Conservation (phyloP, 139 green algal genomes). For the Penium margaritaceum region DNA sequence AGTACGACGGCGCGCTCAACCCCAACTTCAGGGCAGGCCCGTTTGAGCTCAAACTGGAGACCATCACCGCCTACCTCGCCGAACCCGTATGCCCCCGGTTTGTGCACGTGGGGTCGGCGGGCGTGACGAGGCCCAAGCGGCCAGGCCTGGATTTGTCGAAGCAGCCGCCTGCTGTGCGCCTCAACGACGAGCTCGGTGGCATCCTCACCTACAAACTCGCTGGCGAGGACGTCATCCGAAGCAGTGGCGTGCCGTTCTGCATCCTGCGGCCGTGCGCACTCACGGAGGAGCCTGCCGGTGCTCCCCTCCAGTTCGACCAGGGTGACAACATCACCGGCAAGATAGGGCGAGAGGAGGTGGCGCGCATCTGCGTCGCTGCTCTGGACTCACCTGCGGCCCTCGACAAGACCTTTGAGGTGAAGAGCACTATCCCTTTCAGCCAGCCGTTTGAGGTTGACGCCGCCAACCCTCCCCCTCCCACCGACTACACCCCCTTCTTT, state of each 20-base stretch:
- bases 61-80: conserved; percentile 42
- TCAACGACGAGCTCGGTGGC: conserved; percentile 82
- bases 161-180: conserved; percentile 76
- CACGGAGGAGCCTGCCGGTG: conserved; percentile 57
- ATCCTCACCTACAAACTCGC: conserved; percentile 82
- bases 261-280: conserved; percentile 74
- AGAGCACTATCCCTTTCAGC: conserved; percentile 37
- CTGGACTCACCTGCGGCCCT: conserved; percentile 51
- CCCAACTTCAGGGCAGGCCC: conserved; percentile 66
- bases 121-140: conserved; percentile 72
- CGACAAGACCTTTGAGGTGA: conserved; percentile 80
- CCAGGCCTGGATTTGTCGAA: conserved; percentile 63
- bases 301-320: conserved; percentile 70
- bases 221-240: conserved; percentile 69
- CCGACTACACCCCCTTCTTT: conserved; percentile 10
- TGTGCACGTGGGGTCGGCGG: conserved; percentile 63
- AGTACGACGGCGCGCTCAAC: conserved; percentile 84
- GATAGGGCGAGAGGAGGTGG: conserved; percentile 71
- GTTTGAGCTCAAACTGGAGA: conserved; percentile 63
- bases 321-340: conserved; percentile 74
- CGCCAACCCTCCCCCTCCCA: conserved; percentile 17
- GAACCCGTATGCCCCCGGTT: too few species aligned
- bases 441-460: conserved; percentile 26
- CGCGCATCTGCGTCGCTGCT: conserved; percentile 68
- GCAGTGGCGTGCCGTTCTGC: conserved; percentile 64